Conservation (phyloP, 176 grass and related monocot species). For the Cocos nucifera region DNA sequence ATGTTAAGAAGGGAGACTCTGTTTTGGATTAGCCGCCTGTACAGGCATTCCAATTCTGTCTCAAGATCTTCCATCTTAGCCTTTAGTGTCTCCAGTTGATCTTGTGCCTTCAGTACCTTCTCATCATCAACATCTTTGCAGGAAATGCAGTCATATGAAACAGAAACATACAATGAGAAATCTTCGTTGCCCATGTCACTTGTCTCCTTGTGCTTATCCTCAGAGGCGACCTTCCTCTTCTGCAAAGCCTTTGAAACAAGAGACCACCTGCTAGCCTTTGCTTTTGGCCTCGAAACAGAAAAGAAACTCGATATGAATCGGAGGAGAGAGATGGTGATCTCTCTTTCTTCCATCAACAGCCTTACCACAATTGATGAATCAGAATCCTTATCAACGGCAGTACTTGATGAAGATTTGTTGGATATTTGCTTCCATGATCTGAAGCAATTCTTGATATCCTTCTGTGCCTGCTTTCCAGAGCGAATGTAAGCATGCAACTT, state of each 20-base stretch:
- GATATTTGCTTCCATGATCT: background rate
- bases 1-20: slow-evolving; percentile 7
- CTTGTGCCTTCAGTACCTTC: background rate
- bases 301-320: background rate
- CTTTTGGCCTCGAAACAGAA: background rate
- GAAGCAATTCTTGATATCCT: slow-evolving; percentile 3
- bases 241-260: background rate
- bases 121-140: background rate
- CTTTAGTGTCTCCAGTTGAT: background rate
- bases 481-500: no score
- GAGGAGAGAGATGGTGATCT: slow-evolving; percentile 9
- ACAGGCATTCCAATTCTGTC: background rate
- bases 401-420: background rate
- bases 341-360: slow-evolving; percentile 2
- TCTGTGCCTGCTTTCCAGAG: background rate
- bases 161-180: no score
- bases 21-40: slow-evolving; percentile 1
- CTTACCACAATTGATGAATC: background rate
- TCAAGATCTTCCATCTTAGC: background rate
- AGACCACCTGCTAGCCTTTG: slow-evolving; percentile 1
- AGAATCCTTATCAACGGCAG: background rate
- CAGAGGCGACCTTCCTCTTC: slow-evolving; percentile 5
- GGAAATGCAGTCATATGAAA: no score
- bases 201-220: background rate
- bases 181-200: no score